Percentiles rank a stretch among this genome's conserved stretches.
These are phyloP conservation scores for Bathelium albidoporum DNA, from an alignment of 495 filamentous ascomycete species.

Conservation along the genomic window DNA sequence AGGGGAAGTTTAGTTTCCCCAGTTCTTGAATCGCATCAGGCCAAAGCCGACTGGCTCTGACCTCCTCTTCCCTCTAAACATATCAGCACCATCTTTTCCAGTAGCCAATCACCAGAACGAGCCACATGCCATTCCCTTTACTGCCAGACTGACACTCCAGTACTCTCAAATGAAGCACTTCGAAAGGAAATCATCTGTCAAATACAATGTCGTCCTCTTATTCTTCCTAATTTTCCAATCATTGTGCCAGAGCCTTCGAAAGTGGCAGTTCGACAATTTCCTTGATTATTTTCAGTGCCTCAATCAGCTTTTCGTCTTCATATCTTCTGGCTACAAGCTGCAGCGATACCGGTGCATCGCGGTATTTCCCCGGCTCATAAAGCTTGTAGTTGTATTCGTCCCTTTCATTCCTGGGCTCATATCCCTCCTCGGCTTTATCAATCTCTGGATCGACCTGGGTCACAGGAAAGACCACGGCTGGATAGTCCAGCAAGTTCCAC, in stretches of 20 bases:
- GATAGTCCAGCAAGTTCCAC: conserved; percentile 15
- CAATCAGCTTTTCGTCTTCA: conserved; percentile 34
- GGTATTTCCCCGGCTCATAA: conserved; percentile 25
- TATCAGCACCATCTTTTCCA: too few relatives aligned
- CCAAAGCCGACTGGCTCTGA: too few relatives aligned
- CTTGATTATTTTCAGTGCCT: conserved; percentile 30
- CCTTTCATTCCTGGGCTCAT: conserved; percentile 29
- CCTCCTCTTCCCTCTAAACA: too few relatives aligned
- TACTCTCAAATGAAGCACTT: too few relatives aligned
- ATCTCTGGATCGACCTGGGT: conserved; percentile 34
- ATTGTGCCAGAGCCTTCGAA: neutral
- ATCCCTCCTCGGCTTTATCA: conserved; percentile 26
- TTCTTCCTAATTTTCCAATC: neutral
- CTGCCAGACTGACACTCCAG: too few relatives aligned
- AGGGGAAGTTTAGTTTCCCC: too few relatives aligned
- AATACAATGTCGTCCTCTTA: too few relatives aligned
- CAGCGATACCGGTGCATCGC: conserved; percentile 19
- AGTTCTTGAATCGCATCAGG: too few relatives aligned
- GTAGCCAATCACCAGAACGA: too few relatives aligned
- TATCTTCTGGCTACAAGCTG: conserved; percentile 19
- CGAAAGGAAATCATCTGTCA: too few relatives aligned
- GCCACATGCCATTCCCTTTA: too few relatives aligned
- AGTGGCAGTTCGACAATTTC: conserved; percentile 22
- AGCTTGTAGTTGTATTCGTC: conserved; percentile 34
- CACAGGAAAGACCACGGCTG: conserved; percentile 11